Conservation (phyloP, 2,329 filamentous ascomycete genomes). For the Alternaria arborescens region DNA sequence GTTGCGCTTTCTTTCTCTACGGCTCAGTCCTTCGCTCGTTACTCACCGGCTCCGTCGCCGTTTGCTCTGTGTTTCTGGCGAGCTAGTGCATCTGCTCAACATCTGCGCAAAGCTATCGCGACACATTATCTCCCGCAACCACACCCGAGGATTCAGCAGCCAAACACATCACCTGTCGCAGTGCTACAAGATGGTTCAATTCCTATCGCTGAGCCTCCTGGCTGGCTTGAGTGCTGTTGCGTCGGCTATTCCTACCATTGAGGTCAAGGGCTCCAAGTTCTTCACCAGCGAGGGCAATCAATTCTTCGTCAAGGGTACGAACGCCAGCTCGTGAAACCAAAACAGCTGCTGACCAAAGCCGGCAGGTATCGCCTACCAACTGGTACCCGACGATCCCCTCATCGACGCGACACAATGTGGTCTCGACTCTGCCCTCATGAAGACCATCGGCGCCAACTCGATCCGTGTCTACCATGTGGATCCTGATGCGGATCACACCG, state of each 20-base stretch:
- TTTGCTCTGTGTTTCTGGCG: not conserved
- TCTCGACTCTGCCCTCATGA: slow-evolving; percentile 79
- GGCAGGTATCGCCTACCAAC: slow-evolving; percentile 75
- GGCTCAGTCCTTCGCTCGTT: not conserved
- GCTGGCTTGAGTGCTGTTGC: slow-evolving; percentile 47
- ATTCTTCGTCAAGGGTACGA: slow-evolving; percentile 81
- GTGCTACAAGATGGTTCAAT: slow-evolving; percentile 16
- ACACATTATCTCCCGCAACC: not conserved
- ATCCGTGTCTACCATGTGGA: slow-evolving; percentile 92
- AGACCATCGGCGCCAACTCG: slow-evolving; percentile 79
- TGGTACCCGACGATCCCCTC: slow-evolving; percentile 76
- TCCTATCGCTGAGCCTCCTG: slow-evolving; percentile 24
- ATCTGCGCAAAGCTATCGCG: not conserved
- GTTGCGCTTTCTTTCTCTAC: not conserved
- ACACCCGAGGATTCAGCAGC: not conserved
- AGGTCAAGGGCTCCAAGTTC: slow-evolving; percentile 80
- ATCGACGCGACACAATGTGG: slow-evolving; percentile 77
- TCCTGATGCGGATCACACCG: slow-evolving; percentile 72
- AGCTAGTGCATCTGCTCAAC: not conserved
- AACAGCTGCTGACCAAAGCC: slow-evolving; percentile 14
- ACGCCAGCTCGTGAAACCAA: not conserved
- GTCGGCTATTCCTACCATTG: slow-evolving; percentile 63
- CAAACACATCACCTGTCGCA: not conserved
- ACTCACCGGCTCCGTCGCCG: not conserved
- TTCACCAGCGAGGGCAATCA: slow-evolving; percentile 82